Percentiles rank a stretch among this genome's conserved stretches.
phyloP scores from a whole-genome alignment of 1,139 yeast species.

The Chernovozyma sophiae-reginae region DNA sequence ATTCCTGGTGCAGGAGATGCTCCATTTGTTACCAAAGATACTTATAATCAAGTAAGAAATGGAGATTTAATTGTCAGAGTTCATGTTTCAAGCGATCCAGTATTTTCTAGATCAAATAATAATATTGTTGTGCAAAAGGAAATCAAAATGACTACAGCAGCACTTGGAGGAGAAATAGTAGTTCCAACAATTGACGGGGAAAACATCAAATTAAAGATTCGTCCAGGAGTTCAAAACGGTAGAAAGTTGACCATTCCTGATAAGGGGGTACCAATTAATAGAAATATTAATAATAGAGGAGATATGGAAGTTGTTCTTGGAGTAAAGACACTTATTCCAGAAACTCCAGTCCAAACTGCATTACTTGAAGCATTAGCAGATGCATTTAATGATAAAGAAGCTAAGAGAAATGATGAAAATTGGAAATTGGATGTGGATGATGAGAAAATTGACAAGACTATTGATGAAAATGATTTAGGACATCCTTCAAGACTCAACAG shows the following conservation, averaged over 20 bases:
- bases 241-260: slow-evolving; percentile 73
- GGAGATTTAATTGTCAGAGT: slow-evolving; percentile 88
- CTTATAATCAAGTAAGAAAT: slow-evolving; percentile 58
- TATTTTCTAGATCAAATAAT: slow-evolving; percentile 61
- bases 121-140: slow-evolving; percentile 62
- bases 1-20: slow-evolving; percentile 90
- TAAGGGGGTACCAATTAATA: slow-evolving; percentile 77
- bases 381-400: slow-evolving; percentile 73
- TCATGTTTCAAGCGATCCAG: slow-evolving; percentile 68
- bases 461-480: slow-evolving; percentile 36
- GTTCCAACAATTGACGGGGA: slow-evolving; percentile 85
- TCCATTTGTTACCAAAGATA: slow-evolving; percentile 66
- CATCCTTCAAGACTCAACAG: slow-evolving; percentile 57
- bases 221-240: slow-evolving; percentile 82
- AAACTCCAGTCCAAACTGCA: slow-evolving; percentile 86
- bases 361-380: slow-evolving; percentile 93
- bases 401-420: slow-evolving; percentile 64
- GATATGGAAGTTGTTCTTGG: slow-evolving; percentile 73
- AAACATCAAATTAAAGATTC: slow-evolving; percentile 71
- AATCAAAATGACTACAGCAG: slow-evolving; percentile 92
- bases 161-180: slow-evolving; percentile 85
- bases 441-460: slow-evolving; percentile 19
- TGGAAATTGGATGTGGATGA: slow-evolving; percentile 45
- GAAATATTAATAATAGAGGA: slow-evolving; percentile 62
- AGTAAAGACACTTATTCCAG: slow-evolving; percentile 70